phyloP scores from a whole-genome alignment of 2,329 filamentous ascomycete species.

The Acrocalymma vagum region DNA sequence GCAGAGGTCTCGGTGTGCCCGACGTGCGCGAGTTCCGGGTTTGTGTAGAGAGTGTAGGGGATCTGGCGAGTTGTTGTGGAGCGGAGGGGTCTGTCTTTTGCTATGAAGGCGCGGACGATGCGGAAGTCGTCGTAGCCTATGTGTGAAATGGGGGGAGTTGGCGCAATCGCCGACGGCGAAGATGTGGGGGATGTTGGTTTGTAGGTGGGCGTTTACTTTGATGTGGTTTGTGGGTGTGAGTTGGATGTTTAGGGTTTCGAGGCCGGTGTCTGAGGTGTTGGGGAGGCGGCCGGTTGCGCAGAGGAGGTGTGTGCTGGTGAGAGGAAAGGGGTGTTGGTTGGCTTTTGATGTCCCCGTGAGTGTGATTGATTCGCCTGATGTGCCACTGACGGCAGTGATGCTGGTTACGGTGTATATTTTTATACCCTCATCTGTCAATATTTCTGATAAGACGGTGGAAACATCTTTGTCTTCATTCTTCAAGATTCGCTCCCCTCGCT shows the following conservation, averaged over 20 bases:
- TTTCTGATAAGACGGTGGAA: constrained; percentile 9
- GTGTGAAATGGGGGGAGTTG: constrained; percentile 18
- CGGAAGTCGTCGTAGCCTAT: constrained; percentile 19
- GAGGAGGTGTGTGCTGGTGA: constrained; percentile 15
- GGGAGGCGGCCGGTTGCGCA: constrained; percentile 16
- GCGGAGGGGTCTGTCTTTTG: constrained; percentile 7
- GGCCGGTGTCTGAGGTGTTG: constrained; percentile 16
- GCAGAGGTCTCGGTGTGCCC: constrained; percentile 13
- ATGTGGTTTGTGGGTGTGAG: constrained; percentile 14
- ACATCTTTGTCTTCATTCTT: constrained; percentile 21
- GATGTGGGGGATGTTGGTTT: constrained; percentile 8
- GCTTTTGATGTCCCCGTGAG: constrained; percentile 11
- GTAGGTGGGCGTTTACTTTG: constrained; percentile 15
- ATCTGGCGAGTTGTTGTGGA: constrained; percentile 11
- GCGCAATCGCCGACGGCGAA: constrained; percentile 21
- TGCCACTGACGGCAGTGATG: constrained; percentile 8
- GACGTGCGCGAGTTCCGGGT: constrained; percentile 16
- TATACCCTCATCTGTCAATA: constrained; percentile 16
- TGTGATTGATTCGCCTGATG: constrained; percentile 10
- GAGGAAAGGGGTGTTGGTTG: constrained; percentile 4
- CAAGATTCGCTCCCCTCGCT: constrained; percentile 12
- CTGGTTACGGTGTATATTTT: constrained; percentile 6
- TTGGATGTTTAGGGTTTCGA: constrained; percentile 12
- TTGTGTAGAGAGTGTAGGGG: constrained; percentile 19
- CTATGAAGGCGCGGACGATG: constrained; percentile 14